Conservation (phyloP, 305 asterid genomes). For the Fraxinus sp. region DNA sequence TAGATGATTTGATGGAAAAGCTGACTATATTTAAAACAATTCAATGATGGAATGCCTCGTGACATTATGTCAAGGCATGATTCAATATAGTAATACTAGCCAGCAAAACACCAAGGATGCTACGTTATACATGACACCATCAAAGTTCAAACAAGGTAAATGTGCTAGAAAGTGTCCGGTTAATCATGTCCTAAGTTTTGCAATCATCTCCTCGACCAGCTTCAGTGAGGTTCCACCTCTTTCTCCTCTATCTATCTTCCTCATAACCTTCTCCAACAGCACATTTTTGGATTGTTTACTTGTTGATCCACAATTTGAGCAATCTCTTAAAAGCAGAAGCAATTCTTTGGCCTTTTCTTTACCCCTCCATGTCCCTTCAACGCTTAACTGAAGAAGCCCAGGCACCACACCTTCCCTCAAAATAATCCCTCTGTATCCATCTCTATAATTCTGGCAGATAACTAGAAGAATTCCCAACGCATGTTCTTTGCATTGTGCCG, state of each 20-base stretch:
- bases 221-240: slow-evolving; percentile 44
- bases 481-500: slow-evolving; percentile 53
- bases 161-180: background rate
- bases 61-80: no score
- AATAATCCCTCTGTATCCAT: slow-evolving; percentile 57
- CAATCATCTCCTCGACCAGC: slow-evolving; percentile 77
- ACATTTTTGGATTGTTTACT: slow-evolving; percentile 37
- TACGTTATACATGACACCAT: background rate
- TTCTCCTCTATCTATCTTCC: slow-evolving; percentile 67
- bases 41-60: no score
- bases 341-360: slow-evolving; percentile 61
- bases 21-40: no score
- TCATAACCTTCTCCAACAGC: slow-evolving; percentile 60
- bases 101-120: background rate
- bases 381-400: slow-evolving; percentile 70
- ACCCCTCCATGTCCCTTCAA: slow-evolving; percentile 59
- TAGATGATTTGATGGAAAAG: no score
- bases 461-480: slow-evolving; percentile 53
- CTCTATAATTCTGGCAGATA: slow-evolving; percentile 52
- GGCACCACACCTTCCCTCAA: slow-evolving; percentile 76
- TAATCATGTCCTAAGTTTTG: slow-evolving; percentile 66
- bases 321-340: slow-evolving; percentile 63
- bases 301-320: slow-evolving; percentile 34
- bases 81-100: background rate
- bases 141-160: background rate